These are phyloP conservation scores for Aschersonia sp. DNA, from an alignment of 2,329 filamentous ascomycete genomes.

Conservation along the genomic window DNA sequence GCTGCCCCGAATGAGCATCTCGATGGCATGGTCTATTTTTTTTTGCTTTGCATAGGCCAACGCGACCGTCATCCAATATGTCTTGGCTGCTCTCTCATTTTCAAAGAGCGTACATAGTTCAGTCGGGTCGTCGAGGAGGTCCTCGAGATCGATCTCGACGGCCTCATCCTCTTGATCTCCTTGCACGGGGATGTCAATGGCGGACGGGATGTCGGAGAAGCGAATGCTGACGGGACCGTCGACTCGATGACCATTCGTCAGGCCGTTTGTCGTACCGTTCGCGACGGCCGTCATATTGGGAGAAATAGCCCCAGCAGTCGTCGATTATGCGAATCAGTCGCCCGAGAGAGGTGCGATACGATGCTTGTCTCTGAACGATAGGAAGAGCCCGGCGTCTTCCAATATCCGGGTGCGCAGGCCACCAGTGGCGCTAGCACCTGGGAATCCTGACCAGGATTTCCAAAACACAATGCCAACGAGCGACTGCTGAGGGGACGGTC, in stretches of 20 bases:
- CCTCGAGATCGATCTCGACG: constrained; percentile 87
- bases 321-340: too few species aligned
- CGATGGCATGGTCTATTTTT: constrained; percentile 74
- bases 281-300: constrained; percentile 24
- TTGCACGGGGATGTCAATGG: constrained; percentile 53
- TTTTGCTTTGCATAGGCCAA: constrained; percentile 93
- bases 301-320: background rate
- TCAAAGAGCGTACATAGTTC: constrained; percentile 92
- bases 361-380: too few species aligned
- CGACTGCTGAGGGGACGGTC: too few species aligned
- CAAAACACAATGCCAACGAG: too few species aligned
- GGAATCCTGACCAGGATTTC: too few species aligned
- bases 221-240: constrained; percentile 33
- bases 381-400: too few species aligned
- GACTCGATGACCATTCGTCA: constrained; percentile 21
- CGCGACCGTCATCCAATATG: constrained; percentile 96
- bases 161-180: constrained; percentile 53
- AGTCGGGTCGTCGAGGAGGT: constrained; percentile 82
- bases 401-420: too few species aligned
- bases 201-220: constrained; percentile 49
- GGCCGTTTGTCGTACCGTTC: constrained; percentile 30
- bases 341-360: too few species aligned
- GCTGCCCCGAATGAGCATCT: constrained; percentile 60
- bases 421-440: too few species aligned
- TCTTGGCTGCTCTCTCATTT: constrained; percentile 81